Conservation (phyloP, 2,329 filamentous ascomycete species). For the Xylariaceae sp. region DNA sequence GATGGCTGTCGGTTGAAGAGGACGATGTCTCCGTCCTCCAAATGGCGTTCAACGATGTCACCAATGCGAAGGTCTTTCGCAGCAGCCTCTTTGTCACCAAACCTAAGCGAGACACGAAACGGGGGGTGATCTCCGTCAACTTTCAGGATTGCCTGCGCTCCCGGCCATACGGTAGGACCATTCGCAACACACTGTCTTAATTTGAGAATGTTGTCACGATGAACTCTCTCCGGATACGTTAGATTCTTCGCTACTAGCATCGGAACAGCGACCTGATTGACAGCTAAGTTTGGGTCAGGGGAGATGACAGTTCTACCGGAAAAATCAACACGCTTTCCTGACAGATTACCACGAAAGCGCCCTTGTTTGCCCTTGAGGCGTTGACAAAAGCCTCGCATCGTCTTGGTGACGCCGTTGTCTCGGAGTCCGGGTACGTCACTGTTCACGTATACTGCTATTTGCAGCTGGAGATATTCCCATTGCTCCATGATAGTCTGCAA, state of each 20-base stretch:
- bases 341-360: constrained; percentile 92
- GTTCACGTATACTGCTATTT: constrained; percentile 97
- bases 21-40: constrained; percentile 92
- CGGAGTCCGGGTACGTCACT: constrained; percentile 91
- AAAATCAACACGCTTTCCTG: constrained; percentile 97
- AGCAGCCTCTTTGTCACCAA: constrained; percentile 63
- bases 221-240: constrained; percentile 88
- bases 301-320: constrained; percentile 97
- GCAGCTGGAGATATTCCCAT: constrained; percentile 94
- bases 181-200: constrained; percentile 67
- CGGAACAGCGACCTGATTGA: constrained; percentile 91
- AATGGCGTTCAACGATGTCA: constrained; percentile 87
- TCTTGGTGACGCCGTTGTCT: constrained; percentile 78
- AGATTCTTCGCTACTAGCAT: constrained; percentile 90
- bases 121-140: constrained; percentile 46
- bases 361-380: constrained; percentile 95
- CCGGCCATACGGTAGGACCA: constrained; percentile 75
- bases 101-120: constrained; percentile 70
- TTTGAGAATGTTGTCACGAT: constrained; percentile 79
- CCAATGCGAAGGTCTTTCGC: constrained; percentile 72
- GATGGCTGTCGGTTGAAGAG: constrained; percentile 98
- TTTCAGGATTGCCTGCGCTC: constrained; percentile 76
- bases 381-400: constrained; percentile 90
- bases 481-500: constrained; percentile 93
- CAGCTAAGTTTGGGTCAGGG: constrained; percentile 86